phyloP scores from a whole-genome alignment of 1,284 basidiomycete genomes.

The Moesziomyces sp. region DNA sequence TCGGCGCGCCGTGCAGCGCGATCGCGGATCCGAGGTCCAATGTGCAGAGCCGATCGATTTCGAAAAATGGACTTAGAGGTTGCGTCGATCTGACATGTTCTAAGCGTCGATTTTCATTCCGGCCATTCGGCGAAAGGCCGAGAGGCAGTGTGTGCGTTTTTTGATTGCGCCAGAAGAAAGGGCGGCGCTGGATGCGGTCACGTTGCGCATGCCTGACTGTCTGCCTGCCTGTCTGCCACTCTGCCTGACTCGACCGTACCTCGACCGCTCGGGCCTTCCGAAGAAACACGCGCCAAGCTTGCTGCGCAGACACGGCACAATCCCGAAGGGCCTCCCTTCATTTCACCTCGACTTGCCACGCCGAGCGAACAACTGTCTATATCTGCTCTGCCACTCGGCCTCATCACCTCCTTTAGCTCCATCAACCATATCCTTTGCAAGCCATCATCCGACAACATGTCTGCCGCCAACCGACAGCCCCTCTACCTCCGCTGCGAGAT shows the following conservation, averaged over 20 bases:
- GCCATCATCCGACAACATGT: slow-evolving; percentile 7
- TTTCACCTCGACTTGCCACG: neutral
- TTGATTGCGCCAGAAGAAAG: neutral
- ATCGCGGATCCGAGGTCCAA: slow-evolving; percentile 26
- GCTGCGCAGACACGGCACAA: slow-evolving; percentile 3
- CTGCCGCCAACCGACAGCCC: slow-evolving; percentile 40
- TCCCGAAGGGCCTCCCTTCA: slow-evolving; percentile 3
- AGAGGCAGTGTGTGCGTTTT: neutral
- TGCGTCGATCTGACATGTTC: slow-evolving; percentile 13
- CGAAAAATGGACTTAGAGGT: too few species aligned
- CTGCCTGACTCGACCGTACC: neutral
- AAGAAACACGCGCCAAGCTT: too few species aligned
- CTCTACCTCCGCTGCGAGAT: slow-evolving; percentile 66
- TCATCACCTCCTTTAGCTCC: too few species aligned
- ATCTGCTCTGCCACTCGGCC: neutral
- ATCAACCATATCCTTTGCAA: neutral
- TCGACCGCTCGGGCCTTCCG: too few species aligned
- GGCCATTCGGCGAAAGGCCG: slow-evolving; percentile 42
- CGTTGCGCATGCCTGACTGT: neutral
- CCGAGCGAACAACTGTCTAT: neutral
- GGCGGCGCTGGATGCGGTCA: neutral
- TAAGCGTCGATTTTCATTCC: neutral
- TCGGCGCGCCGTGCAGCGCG: neutral
- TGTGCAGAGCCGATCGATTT: neutral
- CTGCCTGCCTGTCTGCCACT: neutral